Evolutionary conservation across 192 early-diverging fungal species (phyloP).

Genomic region (Backusella circina): DNA sequence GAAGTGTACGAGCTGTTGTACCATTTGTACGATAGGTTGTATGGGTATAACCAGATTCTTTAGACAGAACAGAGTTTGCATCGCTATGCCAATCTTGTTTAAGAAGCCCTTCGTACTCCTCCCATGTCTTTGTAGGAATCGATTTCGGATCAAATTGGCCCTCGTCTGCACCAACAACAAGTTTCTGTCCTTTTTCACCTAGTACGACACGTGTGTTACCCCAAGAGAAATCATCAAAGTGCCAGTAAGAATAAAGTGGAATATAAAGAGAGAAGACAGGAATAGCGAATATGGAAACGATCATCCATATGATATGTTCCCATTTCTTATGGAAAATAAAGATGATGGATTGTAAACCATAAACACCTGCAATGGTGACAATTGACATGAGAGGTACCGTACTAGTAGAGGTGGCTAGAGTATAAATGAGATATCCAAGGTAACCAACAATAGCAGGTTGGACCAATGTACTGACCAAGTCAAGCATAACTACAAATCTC

Average conservation of each 20-base stretch:
- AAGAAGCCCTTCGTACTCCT: constrained; percentile 2
- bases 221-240: constrained; percentile 99
- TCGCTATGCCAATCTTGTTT: constrained; percentile 35
- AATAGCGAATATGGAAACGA: constrained; percentile 71
- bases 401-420: constrained; percentile 46
- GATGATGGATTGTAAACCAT: constrained; percentile 86
- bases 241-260: constrained; percentile 85
- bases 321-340: constrained; percentile 72
- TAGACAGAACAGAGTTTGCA: constrained; percentile 43
- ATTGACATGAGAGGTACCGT: constrained; percentile 77
- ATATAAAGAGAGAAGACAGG: constrained; percentile 64
- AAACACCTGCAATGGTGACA: constrained; percentile 79
- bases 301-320: constrained; percentile 82
- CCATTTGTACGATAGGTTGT: constrained; percentile 31
- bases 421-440: constrained; percentile 79
- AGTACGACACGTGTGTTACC: constrained; percentile 58
- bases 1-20: not conserved
- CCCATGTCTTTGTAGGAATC: constrained; percentile 40
- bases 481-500: constrained; percentile 93
- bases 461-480: constrained; percentile 88
- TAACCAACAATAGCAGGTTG: constrained; percentile 89
- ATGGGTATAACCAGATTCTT: constrained; percentile 40
- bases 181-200: constrained; percentile 46
- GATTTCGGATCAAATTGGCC: constrained; percentile 63
- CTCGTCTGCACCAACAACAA: constrained; percentile 45